A percentile compares a stretch with the other conserved stretches of the same genome.
Conservation (phyloP, 2,329 filamentous ascomycete species). For the Parasarocladium wereldwijsianum region DNA sequence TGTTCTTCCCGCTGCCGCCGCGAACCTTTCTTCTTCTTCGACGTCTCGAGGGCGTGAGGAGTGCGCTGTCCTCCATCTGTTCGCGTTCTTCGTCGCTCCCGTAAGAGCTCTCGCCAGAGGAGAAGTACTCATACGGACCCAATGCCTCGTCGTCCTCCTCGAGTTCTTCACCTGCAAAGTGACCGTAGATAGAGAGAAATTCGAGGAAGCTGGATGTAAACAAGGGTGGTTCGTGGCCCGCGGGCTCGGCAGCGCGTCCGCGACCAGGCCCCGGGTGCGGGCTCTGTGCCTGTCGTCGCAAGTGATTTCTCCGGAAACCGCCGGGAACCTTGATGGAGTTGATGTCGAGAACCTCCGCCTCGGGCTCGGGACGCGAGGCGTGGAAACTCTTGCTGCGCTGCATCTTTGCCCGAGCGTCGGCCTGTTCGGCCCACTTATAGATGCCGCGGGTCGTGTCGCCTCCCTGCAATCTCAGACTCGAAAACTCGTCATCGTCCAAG, state of each 20-base stretch:
- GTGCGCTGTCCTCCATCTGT: constrained; percentile 74
- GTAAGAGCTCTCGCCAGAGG: constrained; percentile 55
- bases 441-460: constrained; percentile 91
- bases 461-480: constrained; percentile 80
- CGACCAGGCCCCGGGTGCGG: constrained; percentile 20
- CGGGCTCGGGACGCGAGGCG: constrained; percentile 59
- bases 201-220: constrained; percentile 91
- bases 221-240: constrained; percentile 29
- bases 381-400: constrained; percentile 83
- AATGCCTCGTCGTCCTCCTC: constrained; percentile 92
- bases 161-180: constrained; percentile 93
- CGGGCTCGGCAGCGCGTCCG: constrained; percentile 2
- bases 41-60: constrained; percentile 62
- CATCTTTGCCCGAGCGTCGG: constrained; percentile 52
- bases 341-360: constrained; percentile 71
- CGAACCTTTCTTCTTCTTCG: constrained; percentile 65
- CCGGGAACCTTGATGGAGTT: constrained; percentile 85
- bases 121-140: constrained; percentile 81
- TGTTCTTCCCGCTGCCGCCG: constrained; percentile 60
- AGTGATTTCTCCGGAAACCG: constrained; percentile 81
- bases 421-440: constrained; percentile 91
- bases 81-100: constrained; percentile 54
- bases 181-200: constrained; percentile 86
- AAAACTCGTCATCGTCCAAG: constrained; percentile 69
- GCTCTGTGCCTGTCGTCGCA: constrained; percentile 61